phyloP scores from a whole-genome alignment of 31 red algal genomes.

The Asparagopsis taxiformis region DNA sequence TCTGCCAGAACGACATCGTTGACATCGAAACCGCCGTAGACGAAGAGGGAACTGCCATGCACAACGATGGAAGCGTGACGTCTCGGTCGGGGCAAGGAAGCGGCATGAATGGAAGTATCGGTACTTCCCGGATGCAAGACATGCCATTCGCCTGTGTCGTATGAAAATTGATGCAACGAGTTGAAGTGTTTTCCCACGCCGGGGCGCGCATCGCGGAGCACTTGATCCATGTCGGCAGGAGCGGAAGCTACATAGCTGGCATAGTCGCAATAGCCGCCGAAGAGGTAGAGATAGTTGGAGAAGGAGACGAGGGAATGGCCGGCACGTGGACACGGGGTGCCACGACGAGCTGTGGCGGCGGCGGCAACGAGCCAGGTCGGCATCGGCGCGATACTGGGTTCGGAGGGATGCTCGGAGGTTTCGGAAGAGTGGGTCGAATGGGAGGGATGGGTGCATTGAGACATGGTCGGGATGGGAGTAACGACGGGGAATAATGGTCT shows the following conservation, averaged over 20 bases:
- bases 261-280: conserved; percentile 84
- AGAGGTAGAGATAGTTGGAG: conserved; percentile 80
- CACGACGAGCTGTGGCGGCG: conserved; percentile 1
- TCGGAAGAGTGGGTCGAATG: too few species aligned
- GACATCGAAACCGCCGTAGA: conserved; percentile 94
- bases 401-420: too few species aligned
- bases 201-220: conserved; percentile 3
- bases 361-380: conserved; percentile 57
- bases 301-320: conserved; percentile 87
- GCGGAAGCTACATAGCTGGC: conserved; percentile 16
- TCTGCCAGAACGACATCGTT: conserved; percentile 82
- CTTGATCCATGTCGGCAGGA: conserved; percentile 17
- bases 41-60: conserved; percentile 58
- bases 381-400: conserved; percentile 7
- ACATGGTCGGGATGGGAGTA: too few species aligned
- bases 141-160: conserved; percentile 65
- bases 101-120: conserved; percentile 17
- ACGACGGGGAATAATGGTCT: too few species aligned
- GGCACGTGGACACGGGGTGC: conserved; percentile 51
- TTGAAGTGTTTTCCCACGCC: conserved; percentile 62
- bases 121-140: conserved; percentile 32
- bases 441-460: too few species aligned
- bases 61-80: conserved; percentile 85
- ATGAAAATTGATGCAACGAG: conserved; percentile 75
- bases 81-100: conserved; percentile 42